These are phyloP conservation scores for Picea mariana DNA, from an alignment of 83 land plant species.

Conservation along the genomic window DNA sequence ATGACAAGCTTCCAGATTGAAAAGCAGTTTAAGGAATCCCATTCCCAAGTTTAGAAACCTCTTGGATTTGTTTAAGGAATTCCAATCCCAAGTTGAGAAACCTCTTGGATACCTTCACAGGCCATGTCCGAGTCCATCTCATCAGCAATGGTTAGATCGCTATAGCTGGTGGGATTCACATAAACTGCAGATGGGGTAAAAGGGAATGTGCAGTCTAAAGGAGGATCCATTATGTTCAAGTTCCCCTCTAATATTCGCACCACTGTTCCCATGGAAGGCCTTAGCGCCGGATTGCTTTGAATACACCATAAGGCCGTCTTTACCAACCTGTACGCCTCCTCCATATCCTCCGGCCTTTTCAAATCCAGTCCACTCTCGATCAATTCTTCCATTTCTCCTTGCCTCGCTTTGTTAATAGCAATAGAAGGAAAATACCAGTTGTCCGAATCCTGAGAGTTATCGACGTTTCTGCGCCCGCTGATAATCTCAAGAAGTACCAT, in stretches of 20 bases:
- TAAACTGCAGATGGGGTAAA: too few relatives aligned
- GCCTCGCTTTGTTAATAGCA: conserved; percentile 43
- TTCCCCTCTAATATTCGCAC: conserved; percentile 29
- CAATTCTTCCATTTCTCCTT: conserved; percentile 56
- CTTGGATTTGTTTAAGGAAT: too few relatives aligned
- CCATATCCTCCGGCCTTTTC: conserved; percentile 10
- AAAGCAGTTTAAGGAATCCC: background rate
- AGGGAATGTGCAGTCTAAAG: too few relatives aligned
- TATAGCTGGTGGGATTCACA: too few relatives aligned
- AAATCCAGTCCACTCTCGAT: conserved; percentile 40
- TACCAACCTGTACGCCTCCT: conserved; percentile 7
- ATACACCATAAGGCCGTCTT: conserved; percentile 36
- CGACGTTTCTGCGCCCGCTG: conserved; percentile 47
- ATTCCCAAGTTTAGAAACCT: too few relatives aligned
- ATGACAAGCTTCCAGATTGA: conserved; percentile 17
- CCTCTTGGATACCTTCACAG: too few relatives aligned
- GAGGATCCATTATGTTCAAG: too few relatives aligned
- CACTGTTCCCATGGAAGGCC: conserved; percentile 30
- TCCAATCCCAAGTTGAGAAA: too few relatives aligned
- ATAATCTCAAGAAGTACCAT: conserved; percentile 67
- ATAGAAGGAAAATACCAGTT: conserved; percentile 46
- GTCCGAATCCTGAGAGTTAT: conserved; percentile 3
- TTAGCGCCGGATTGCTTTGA: conserved; percentile 22
- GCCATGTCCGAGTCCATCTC: too few relatives aligned
- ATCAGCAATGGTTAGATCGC: too few relatives aligned